phyloP scores from a whole-genome alignment of 1,284 basidiomycete species.

The Hymenochaete sp. region DNA sequence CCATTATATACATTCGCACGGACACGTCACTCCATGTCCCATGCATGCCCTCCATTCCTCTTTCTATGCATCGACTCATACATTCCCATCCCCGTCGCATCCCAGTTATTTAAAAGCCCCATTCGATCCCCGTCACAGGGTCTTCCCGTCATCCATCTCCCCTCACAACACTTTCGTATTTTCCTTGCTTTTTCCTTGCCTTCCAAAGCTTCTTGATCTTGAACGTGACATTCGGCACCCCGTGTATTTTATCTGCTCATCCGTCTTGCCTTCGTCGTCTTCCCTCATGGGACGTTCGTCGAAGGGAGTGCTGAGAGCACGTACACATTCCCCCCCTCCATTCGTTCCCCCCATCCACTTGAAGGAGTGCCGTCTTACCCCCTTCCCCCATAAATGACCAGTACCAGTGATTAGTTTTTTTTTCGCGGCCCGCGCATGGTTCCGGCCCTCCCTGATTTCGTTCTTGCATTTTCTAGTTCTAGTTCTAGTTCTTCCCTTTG shows the following conservation, averaged over 20 bases:
- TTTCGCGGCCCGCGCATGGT: too few species aligned
- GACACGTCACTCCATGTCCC: constrained; percentile 2
- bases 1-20: constrained; percentile 1
- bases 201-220: too few species aligned
- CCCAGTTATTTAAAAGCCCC: too few species aligned
- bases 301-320: too few species aligned
- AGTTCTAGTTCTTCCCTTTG: constrained; percentile 3
- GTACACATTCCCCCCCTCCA: constrained; percentile 37
- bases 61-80: too few species aligned
- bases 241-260: constrained; percentile 29
- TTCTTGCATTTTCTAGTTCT: not conserved
- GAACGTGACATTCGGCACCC: constrained; percentile 37
- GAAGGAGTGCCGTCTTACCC: constrained; percentile 3
- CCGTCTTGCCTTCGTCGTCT: constrained; percentile 25
- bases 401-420: too few species aligned
- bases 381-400: not conserved
- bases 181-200: too few species aligned
- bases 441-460: too few species aligned
- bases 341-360: constrained; percentile 1
- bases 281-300: constrained; percentile 40
- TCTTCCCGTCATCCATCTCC: too few species aligned
- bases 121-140: too few species aligned
- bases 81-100: too few species aligned
- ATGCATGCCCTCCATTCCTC: constrained; percentile 15
- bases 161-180: too few species aligned